Base-by-base conservation (phyloP, 2,329 filamentous ascomycete species). In the Sclerotiophoma versabilis region DNA sequence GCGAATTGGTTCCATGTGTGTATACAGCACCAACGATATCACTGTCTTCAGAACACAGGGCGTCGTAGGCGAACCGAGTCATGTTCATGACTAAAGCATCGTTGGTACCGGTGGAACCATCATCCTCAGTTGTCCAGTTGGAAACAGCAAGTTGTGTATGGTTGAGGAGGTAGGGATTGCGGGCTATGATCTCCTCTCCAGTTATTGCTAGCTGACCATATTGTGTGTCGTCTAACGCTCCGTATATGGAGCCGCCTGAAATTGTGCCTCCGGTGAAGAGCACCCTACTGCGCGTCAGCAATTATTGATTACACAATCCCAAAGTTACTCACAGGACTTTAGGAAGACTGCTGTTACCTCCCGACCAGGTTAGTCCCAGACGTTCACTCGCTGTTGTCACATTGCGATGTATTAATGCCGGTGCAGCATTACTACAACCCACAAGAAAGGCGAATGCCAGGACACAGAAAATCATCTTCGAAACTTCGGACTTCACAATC, bases 71-170 rank as follows among this genome's bases (percentile, higher is more conserved):
- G 36, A 71, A 71, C 4, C 67, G 59, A 5, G 67, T 69, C 68
- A 71, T 71, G 52, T 71, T 68, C 67, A 70, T 71, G 23, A 67
- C 68, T 1, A 71, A 33, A 4, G 62, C 59, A 46, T 71, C 68
- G 26, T 64, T 66, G 3, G 66, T 70, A 9, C 67, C 68, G 0
- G 67, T 69, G 0, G 66, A 69, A 17, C 58, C 55, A 20, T 64
- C 50, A 5, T 23, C 23, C 26, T 58, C 27, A 0, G 58, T 56
- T 0, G 63, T 69, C 63, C 65, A 70, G 33, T 70, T 69, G 0
- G 68, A 68, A 3, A 70, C 63, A 5, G 68, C 68, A 1, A 70
- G 63, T 36, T 69, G 66, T 3, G 68, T 69, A 39, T 69, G 56
- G 41, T 70, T 69, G 6, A 69, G 51, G 0, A 70, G 57, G 39